Percentiles rank a stretch among this genome's conserved stretches.
phyloP scores from a whole-genome alignment of 495 filamentous ascomycete species.

The Hypoxylon fuscum region DNA sequence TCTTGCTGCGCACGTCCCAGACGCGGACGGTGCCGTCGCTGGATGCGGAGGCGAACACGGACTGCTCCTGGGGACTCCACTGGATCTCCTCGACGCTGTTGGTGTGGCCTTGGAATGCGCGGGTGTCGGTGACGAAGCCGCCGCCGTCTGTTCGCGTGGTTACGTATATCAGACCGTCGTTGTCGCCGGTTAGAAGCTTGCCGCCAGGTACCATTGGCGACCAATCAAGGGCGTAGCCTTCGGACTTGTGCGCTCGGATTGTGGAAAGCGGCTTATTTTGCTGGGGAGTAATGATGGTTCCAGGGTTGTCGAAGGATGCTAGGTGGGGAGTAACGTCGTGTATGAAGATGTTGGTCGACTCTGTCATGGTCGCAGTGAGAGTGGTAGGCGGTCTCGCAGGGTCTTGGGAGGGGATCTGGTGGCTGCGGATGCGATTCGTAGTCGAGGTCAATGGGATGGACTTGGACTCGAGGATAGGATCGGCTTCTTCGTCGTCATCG shows the following conservation, averaged over 20 bases:
- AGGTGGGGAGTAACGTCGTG: conserved; percentile 93
- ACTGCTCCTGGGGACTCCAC: conserved; percentile 91
- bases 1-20: conserved; percentile 93
- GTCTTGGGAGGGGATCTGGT: conserved; percentile 76
- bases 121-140: conserved; percentile 82
- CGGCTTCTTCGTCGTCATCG: conserved; percentile 80
- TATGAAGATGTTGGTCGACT: conserved; percentile 86
- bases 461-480: conserved; percentile 93
- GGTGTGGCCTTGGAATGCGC: conserved; percentile 82
- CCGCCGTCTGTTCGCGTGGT: conserved; percentile 87
- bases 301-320: conserved; percentile 85
- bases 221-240: conserved; percentile 97
- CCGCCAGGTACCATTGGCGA: conserved; percentile 76
- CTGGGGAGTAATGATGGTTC: conserved; percentile 77
- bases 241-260: conserved; percentile 87
- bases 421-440: conserved; percentile 89
- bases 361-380: conserved; percentile 89
- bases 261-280: conserved; percentile 87
- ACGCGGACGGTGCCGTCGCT: conserved; percentile 94
- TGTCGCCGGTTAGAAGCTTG: conserved; percentile 92
- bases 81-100: conserved; percentile 93
- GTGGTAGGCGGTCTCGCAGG: conserved; percentile 76
- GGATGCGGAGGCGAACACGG: conserved; percentile 92
- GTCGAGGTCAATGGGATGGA: conserved; percentile 84
- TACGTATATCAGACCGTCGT: conserved; percentile 84